Base-by-base conservation (phyloP, 2,329 filamentous ascomycete genomes). In the Fusarium paranaense region DNA sequence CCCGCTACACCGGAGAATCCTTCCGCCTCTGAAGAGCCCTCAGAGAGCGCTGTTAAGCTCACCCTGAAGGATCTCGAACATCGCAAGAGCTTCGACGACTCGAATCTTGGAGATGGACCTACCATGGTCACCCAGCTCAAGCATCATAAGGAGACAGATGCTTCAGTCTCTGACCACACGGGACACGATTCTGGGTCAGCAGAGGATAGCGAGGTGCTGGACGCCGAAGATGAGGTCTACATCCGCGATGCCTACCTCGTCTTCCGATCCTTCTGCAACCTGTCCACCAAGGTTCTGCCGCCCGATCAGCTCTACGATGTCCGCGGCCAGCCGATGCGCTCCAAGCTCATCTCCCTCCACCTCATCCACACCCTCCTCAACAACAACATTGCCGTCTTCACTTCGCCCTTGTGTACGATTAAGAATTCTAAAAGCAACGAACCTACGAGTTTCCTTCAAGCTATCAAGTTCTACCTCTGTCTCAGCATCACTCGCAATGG, bases 221-320 rank as follows among this genome's bases (percentile, higher is more conserved):
- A 93, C 64, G 88, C 88, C 32, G 95, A 98, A 80, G 97, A 99
- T 79, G 97, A 99, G 81, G 94, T 98, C 22, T 98, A 97, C 81
- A 95, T 98, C 78, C 94, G 97, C 77, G 97, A 99, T 84, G 95
- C 97, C 11, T 99, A 98, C 82, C 90, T 99, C 25, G 95, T 99
- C 54, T 98, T 99, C 85, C 91, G 97, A 35, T 98, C 97, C 4
- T 97, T 99, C 85, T 99, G 97, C 87, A 98, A 98, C 83, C 87
- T 99, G 54, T 98, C 96, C 68, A 98, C 96, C 72, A 99, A 99
- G 82, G 87, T 95, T 45, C 87, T 99, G 30, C 91, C 94, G 10
- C 91, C 95, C 3, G 97, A 99, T 71, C 95, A 98, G 82, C 91
- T 98, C 22, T 95, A 96, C 79, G 97, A 99, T 79, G 86, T 98